Evolutionary conservation across 2,329 filamentous ascomycete genomes (phyloP).

Genomic region (Beauveria asiatica): DNA sequence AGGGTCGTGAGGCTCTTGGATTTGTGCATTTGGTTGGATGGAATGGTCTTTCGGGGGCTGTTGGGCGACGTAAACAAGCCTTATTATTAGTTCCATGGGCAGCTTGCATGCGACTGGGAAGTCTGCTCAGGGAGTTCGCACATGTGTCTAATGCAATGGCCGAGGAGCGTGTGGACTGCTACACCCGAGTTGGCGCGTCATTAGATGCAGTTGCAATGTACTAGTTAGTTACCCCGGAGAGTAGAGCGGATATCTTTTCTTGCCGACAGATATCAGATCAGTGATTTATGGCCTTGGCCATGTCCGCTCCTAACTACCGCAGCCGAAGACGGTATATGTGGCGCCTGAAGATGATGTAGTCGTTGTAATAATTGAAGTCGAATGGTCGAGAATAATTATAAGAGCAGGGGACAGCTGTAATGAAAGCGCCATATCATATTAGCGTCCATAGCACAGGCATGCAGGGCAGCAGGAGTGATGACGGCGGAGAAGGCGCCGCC

Average conservation of each 20-base stretch:
- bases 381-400: background rate
- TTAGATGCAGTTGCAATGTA: background rate
- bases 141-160: background rate
- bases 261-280: background rate
- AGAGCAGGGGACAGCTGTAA: background rate
- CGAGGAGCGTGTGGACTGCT: background rate
- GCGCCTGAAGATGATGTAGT: background rate
- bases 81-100: background rate
- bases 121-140: background rate
- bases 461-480: background rate
- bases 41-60: background rate
- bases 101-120: background rate
- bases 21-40: background rate
- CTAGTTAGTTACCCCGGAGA: background rate
- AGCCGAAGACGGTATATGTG: background rate
- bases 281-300: slow-evolving; percentile 2
- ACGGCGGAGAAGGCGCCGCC: background rate
- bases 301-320: background rate
- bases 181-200: background rate
- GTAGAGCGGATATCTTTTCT: background rate
- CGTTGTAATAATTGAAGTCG: background rate
- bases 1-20: background rate
- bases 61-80: background rate
- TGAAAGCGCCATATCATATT: background rate
- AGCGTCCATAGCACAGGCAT: background rate